Conservation (phyloP, 2,329 filamentous ascomycete genomes). For the Clonostachys sp. region DNA sequence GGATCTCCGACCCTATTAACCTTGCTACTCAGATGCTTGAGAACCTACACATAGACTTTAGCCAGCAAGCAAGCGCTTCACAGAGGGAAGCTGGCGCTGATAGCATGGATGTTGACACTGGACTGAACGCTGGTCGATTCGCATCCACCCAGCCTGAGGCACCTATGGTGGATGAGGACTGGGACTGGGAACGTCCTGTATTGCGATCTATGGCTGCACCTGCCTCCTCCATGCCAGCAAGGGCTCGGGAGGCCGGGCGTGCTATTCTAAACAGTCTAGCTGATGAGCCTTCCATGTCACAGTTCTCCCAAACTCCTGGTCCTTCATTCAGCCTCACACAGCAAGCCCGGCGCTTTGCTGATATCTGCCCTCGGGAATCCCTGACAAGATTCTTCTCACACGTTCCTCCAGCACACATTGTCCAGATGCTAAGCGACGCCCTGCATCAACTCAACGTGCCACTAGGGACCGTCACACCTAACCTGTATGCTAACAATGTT, state of each 20-base stretch:
- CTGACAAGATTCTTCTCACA: slow-evolving; percentile 91
- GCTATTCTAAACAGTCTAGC: slow-evolving; percentile 61
- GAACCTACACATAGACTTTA: slow-evolving; percentile 83
- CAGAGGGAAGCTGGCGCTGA: slow-evolving; percentile 29
- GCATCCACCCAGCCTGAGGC: slow-evolving; percentile 85
- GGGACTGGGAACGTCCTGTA: slow-evolving; percentile 82
- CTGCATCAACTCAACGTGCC: slow-evolving; percentile 84
- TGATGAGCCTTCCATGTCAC: slow-evolving; percentile 81
- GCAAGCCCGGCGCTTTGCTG: slow-evolving; percentile 79
- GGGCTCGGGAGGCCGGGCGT: slow-evolving; percentile 23
- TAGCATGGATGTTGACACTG: slow-evolving; percentile 66
- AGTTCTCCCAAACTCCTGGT: slow-evolving; percentile 76
- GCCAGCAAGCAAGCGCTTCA: slow-evolving; percentile 55
- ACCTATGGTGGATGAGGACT: slow-evolving; percentile 67
- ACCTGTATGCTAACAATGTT: slow-evolving; percentile 49
- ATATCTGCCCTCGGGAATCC: slow-evolving; percentile 83
- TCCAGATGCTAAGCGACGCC: slow-evolving; percentile 75
- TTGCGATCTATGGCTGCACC: slow-evolving; percentile 46
- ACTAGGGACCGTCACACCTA: slow-evolving; percentile 44
- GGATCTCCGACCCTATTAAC: slow-evolving; percentile 70
- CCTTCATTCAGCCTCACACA: slow-evolving; percentile 85
- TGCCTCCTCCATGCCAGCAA: slow-evolving; percentile 23
- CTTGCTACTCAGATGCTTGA: slow-evolving; percentile 96
- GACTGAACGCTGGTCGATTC: slow-evolving; percentile 42
- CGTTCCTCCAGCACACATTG: slow-evolving; percentile 67